Percentiles rank a stretch among this genome's conserved stretches.
phyloP scores from a whole-genome alignment of 257 asterid genomes.

The Solanum paucissectum region DNA sequence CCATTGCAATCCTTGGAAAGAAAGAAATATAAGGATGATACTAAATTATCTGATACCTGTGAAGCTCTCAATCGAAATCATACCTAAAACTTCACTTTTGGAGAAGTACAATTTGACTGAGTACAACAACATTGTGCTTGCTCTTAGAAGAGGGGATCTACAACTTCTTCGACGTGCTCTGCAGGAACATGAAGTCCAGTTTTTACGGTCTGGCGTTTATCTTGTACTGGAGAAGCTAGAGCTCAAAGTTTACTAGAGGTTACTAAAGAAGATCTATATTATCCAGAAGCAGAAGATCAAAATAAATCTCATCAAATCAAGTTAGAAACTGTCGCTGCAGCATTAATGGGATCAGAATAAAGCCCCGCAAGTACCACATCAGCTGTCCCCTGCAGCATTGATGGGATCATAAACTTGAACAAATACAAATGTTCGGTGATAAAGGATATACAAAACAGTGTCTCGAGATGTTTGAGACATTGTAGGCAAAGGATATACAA shows the following conservation, averaged over 20 bases:
- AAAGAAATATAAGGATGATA: constrained; percentile 60
- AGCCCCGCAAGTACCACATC: constrained; percentile 86
- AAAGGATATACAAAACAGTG: no score
- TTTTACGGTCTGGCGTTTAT: constrained; percentile 85
- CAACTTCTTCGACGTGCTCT: constrained; percentile 76
- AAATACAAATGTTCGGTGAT: not conserved
- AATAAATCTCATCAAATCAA: constrained; percentile 83
- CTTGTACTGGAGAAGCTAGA: constrained; percentile 91
- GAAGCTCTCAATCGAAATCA: no score
- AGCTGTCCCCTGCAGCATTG: constrained; percentile 73
- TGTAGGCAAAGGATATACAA: no score
- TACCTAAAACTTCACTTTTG: no score
- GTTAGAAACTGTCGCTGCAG: no score
- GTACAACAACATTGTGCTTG: constrained; percentile 71
- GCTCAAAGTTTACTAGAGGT: constrained; percentile 89
- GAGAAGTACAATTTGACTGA: not conserved
- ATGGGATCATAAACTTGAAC: not conserved
- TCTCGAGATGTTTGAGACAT: no score
- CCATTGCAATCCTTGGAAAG: constrained; percentile 48
- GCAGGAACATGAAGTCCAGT: constrained; percentile 85
- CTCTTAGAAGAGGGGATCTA: constrained; percentile 89
- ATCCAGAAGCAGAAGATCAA: constrained; percentile 80
- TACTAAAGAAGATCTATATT: constrained; percentile 73
- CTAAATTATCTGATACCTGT: no score
- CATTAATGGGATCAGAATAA: no score